Percentiles rank a stretch among this genome's conserved stretches.
These are phyloP conservation scores for Phytophthora lateralis DNA, from an alignment of 352 stramenopile genomes.

Conservation along the genomic window DNA sequence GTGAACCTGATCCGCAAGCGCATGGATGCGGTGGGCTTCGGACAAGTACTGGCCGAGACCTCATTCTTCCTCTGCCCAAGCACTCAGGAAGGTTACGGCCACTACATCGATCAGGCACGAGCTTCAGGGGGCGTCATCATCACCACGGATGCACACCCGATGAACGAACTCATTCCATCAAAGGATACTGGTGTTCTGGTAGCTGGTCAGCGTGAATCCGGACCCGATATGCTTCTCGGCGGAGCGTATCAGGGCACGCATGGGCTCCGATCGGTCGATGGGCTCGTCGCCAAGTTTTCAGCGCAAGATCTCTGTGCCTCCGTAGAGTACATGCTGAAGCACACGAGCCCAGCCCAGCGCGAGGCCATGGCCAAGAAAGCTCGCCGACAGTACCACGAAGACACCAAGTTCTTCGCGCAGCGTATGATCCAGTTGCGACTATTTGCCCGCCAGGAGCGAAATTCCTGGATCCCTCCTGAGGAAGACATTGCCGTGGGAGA, in stretches of 20 bases:
- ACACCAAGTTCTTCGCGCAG: conserved; percentile 55
- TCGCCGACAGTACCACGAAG: conserved; percentile 45
- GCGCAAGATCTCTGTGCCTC: conserved; percentile 27
- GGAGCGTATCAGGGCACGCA: conserved; percentile 25
- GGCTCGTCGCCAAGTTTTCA: conserved; percentile 29
- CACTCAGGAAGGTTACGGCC: conserved; percentile 60
- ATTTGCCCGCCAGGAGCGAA: conserved; percentile 28
- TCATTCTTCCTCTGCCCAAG: conserved; percentile 64
- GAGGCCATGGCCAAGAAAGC: conserved; percentile 30
- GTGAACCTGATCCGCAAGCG: conserved; percentile 39
- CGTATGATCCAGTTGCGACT: conserved; percentile 45
- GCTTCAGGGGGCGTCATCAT: conserved; percentile 53
- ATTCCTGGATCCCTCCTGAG: conserved; percentile 29
- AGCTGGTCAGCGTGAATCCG: not conserved
- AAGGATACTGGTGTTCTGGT: conserved; percentile 24
- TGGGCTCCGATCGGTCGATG: conserved; percentile 25
- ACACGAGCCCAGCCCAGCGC: conserved; percentile 30
- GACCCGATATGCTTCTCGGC: conserved; percentile 27
- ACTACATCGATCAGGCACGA: conserved; percentile 70
- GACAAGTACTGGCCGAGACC: conserved; percentile 44
- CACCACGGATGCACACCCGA: conserved; percentile 57
- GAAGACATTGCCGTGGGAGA: conserved; percentile 34
- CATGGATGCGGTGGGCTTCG: conserved; percentile 38
- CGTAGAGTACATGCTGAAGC: conserved; percentile 40
- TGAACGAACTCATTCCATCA: conserved; percentile 60